phyloP scores from a whole-genome alignment of 208 protist genomes.

The Wallacemonas sp. region DNA sequence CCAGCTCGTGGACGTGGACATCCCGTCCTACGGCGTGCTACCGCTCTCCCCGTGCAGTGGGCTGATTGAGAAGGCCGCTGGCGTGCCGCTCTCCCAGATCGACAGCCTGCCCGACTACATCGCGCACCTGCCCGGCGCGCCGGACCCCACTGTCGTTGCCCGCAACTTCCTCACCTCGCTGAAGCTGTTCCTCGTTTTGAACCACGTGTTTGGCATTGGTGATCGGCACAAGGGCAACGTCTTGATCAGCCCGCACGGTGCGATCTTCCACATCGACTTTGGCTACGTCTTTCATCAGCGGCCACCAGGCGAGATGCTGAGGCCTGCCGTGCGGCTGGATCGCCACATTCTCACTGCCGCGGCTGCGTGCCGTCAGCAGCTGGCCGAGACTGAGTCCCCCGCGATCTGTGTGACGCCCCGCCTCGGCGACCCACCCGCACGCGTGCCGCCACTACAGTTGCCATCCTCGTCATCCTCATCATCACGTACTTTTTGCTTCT shows the following conservation, averaged over 20 bases:
- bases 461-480: no score
- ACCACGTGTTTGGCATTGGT: constrained; percentile 85
- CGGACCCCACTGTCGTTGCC: constrained; percentile 15
- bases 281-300: constrained; percentile 64
- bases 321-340: constrained; percentile 50
- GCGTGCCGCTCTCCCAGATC: constrained; percentile 22
- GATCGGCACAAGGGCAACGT: constrained; percentile 86
- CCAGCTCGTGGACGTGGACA: constrained; percentile 41
- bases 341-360: constrained; percentile 39
- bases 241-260: constrained; percentile 66
- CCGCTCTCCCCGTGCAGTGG: constrained; percentile 57
- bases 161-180: constrained; percentile 67
- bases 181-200: constrained; percentile 84
- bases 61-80: constrained; percentile 70
- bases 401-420: not conserved
- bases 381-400: not conserved
- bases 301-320: constrained; percentile 56
- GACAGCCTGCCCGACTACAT: constrained; percentile 32
- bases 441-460: no score
- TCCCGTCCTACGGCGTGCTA: constrained; percentile 72
- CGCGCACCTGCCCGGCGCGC: not conserved
- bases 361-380: not conserved
- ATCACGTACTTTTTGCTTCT: no score
- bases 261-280: constrained; percentile 88
- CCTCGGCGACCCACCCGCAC: no score